Evolutionary conservation across 78 protist species (phyloP).

Genomic region (Parvularia atlantis): DNA sequence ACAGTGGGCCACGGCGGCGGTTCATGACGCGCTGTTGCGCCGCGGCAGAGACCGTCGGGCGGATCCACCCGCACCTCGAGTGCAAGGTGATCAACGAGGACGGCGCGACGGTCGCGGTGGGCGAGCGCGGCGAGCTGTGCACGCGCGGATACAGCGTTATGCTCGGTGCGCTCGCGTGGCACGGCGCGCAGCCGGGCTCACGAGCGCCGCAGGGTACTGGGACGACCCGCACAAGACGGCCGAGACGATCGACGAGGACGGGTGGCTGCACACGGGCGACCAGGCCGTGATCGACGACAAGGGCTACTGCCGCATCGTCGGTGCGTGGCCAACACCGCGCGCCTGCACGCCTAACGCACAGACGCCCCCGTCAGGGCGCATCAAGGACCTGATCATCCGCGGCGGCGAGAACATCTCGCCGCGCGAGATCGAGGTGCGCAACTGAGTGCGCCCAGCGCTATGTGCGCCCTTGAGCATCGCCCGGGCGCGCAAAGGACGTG

Average conservation of each 20-base stretch:
- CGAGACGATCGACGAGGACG: conserved; percentile 32
- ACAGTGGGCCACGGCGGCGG: neutral
- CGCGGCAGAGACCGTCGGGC: conserved; percentile 41
- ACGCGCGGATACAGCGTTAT: conserved; percentile 43
- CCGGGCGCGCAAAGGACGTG: too few relatives aligned
- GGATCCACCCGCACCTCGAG: conserved; percentile 35
- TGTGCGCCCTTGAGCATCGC: too few relatives aligned
- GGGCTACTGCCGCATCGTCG: conserved; percentile 29
- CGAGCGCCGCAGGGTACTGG: too few relatives aligned
- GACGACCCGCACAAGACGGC: conserved; percentile 8
- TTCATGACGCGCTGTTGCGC: neutral
- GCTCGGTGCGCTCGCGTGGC: too few relatives aligned
- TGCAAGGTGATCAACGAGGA: conserved; percentile 35
- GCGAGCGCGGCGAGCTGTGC: conserved; percentile 46
- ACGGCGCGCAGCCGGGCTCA: too few relatives aligned
- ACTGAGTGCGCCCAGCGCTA: too few relatives aligned
- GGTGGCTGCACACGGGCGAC: conserved; percentile 51
- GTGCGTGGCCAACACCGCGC: too few relatives aligned
- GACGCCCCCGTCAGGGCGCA: too few relatives aligned
- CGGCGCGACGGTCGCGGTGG: conserved; percentile 10
- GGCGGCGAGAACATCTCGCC: conserved; percentile 61
- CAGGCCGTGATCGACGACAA: conserved; percentile 27
- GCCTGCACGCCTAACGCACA: too few relatives aligned
- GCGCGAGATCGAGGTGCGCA: conserved; percentile 35
- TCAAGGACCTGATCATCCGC: conserved; percentile 47